Evolutionary conservation across 1,139 yeast species (phyloP).

Genomic region (Lodderomyces metapsilosis): DNA sequence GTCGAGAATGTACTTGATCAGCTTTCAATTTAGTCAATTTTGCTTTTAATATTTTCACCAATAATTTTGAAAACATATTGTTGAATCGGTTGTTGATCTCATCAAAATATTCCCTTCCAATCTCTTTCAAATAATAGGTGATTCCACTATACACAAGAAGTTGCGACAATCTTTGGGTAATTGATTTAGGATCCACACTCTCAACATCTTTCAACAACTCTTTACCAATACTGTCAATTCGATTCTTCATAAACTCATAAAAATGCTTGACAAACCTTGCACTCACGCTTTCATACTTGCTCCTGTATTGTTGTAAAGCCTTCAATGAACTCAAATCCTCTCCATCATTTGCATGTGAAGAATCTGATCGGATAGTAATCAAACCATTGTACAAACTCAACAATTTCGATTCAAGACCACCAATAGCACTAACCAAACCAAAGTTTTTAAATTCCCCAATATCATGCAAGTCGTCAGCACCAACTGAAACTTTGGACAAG

Average conservation of each 20-base stretch:
- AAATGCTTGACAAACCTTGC: conserved; percentile 51
- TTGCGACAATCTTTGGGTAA: conserved; percentile 37
- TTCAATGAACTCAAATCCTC: conserved; percentile 63
- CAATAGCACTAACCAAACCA: conserved; percentile 43
- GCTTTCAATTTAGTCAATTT: conserved; percentile 21
- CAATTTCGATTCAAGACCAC: conserved; percentile 56
- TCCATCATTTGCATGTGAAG: conserved; percentile 22
- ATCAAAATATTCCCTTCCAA: conserved; percentile 35
- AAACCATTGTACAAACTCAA: conserved; percentile 64
- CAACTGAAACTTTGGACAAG: conserved; percentile 66
- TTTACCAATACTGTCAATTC: conserved; percentile 37
- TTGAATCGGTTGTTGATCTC: conserved; percentile 32
- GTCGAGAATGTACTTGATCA: conserved; percentile 8
- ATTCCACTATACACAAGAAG: conserved; percentile 60
- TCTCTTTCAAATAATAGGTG: conserved; percentile 63
- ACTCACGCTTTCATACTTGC: conserved; percentile 59
- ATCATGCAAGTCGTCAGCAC: conserved; percentile 50
- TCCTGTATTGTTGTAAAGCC: conserved; percentile 69
- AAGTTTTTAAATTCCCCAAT: conserved; percentile 52
- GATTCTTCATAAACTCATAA: conserved; percentile 40
- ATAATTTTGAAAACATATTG: conserved; percentile 24
- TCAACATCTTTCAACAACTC: conserved; percentile 25
- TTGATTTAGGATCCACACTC: conserved; percentile 20
- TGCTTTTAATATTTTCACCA: conserved; percentile 26
- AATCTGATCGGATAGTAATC: conserved; percentile 53